These are phyloP conservation scores for Pseudozyma hubeiensis DNA, from an alignment of 1,284 basidiomycete genomes.

Conservation along the genomic window DNA sequence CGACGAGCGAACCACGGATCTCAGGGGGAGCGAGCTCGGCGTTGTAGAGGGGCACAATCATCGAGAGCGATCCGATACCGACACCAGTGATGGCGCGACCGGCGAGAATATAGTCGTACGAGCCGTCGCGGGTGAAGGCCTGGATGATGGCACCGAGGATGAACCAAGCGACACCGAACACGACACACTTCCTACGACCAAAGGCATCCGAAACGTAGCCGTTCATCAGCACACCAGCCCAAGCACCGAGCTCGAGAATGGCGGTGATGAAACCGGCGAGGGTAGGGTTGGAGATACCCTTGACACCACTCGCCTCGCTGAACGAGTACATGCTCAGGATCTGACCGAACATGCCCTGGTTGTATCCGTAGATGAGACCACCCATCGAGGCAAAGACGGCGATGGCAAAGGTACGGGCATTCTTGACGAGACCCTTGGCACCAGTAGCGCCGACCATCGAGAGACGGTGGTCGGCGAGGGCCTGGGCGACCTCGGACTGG, in stretches of 20 bases:
- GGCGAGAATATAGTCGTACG: constrained; percentile 74
- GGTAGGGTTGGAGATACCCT: constrained; percentile 78
- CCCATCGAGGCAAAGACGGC: constrained; percentile 76
- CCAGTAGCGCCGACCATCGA: constrained; percentile 49
- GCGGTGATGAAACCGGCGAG: constrained; percentile 78
- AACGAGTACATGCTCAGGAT: constrained; percentile 85
- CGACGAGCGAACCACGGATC: constrained; percentile 81
- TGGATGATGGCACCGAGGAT: constrained; percentile 79
- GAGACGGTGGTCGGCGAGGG: constrained; percentile 42
- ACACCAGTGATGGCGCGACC: constrained; percentile 80
- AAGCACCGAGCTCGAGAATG: constrained; percentile 79
- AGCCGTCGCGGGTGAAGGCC: constrained; percentile 73
- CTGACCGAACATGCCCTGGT: constrained; percentile 74
- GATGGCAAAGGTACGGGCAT: constrained; percentile 52
- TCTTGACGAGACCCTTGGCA: constrained; percentile 52
- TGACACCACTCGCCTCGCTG: constrained; percentile 75
- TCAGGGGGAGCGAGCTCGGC: constrained; percentile 84
- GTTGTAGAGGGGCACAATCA: constrained; percentile 80
- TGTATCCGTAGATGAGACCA: constrained; percentile 82
- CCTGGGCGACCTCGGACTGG: constrained; percentile 25
- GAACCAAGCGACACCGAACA: constrained; percentile 78
- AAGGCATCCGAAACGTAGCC: constrained; percentile 78
- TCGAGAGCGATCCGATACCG: constrained; percentile 82
- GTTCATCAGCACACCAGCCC: constrained; percentile 77
- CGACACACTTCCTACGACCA: constrained; percentile 77